Evolutionary conservation across 2,329 filamentous ascomycete species (phyloP).

Genomic region (Penicillium sp.): DNA sequence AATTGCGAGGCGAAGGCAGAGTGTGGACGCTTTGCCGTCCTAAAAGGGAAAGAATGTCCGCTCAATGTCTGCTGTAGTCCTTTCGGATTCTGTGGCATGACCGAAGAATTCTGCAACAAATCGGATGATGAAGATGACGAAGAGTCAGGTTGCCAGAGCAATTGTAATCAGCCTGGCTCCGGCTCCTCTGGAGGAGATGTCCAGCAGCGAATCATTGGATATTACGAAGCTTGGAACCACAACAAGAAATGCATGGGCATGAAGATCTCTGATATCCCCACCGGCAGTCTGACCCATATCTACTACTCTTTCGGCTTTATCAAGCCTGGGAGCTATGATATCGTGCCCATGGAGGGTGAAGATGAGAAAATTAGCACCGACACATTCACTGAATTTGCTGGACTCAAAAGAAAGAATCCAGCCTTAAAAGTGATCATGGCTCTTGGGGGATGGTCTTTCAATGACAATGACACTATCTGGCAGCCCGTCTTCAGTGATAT

Average conservation of each 20-base stretch:
- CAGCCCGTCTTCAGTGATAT: constrained; percentile 24
- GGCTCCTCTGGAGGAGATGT: background rate
- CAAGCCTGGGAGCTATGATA: constrained; percentile 27
- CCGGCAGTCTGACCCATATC: constrained; percentile 4
- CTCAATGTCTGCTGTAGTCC: background rate
- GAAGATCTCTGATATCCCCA: constrained; percentile 10
- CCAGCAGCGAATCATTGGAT: constrained; percentile 30
- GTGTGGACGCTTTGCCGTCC: constrained; percentile 19
- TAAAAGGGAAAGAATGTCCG: background rate
- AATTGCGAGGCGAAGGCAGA: constrained; percentile 26
- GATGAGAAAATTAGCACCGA: no score
- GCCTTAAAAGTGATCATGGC: constrained; percentile 36
- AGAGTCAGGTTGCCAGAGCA: constrained; percentile 13
- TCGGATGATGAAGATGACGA: no score
- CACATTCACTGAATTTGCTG: background rate
- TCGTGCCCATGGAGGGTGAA: background rate
- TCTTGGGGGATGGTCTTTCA: constrained; percentile 47
- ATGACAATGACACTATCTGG: constrained; percentile 25
- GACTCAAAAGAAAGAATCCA: background rate
- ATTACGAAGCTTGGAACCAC: constrained; percentile 36
- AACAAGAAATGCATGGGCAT: constrained; percentile 2
- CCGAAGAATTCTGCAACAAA: constrained; percentile 9
- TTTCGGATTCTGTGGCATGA: constrained; percentile 20
- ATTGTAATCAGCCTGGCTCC: background rate
- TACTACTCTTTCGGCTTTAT: constrained; percentile 2